Base-by-base conservation (phyloP, 371 early-diverging fungal species). In the Batkoa obscura region DNA sequence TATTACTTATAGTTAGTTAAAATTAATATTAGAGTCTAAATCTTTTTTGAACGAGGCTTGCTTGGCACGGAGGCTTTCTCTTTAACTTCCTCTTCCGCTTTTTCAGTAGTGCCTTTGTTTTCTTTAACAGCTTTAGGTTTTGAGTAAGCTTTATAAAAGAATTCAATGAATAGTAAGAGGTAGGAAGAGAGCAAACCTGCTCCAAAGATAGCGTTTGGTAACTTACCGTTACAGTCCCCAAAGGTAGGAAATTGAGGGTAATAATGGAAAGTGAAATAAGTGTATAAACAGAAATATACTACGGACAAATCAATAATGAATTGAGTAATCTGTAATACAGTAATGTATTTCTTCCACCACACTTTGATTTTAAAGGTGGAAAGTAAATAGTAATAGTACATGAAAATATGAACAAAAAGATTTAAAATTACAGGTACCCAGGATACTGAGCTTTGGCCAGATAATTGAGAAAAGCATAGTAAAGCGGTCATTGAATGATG, bases 131-230 rank as follows among this genome's bases (percentile, higher is more conserved):
- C 23, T 23, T 23, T 9, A 6, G 13, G 62, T 63, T 76, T 76
- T 60, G 74, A 74, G 67, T 88, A 90, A 42, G 87, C 86, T 60
- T 84, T 72, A 66, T 79, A 75, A 64, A 84, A 90, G 67, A 90
- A 88, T 71, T 84, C 80, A 67, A 90, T 82, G 65, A 90, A 91
- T 50, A 90, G 73, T 47, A 84, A 63, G 56, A 91, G 72, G 72
- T 91, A 91, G 59, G 83, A 81, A 50, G 82, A 78, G 37, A 91
- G 67, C 37, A 91, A 70, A 57, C 71, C 77, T 62, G 81, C 81
- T 33, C 90, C 90, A 66, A 86, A 80, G 67, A 80, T 58, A 30
- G 89, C 90, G 48, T 88, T 83, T 45, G 70, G 67, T 56, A 79
- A 80, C 5, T 77, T 78, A 60, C 88, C 89, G 38, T 83, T 73